These are phyloP conservation scores for Myxozyma geophila DNA, from an alignment of 805 yeast species.

Conservation along the genomic window DNA sequence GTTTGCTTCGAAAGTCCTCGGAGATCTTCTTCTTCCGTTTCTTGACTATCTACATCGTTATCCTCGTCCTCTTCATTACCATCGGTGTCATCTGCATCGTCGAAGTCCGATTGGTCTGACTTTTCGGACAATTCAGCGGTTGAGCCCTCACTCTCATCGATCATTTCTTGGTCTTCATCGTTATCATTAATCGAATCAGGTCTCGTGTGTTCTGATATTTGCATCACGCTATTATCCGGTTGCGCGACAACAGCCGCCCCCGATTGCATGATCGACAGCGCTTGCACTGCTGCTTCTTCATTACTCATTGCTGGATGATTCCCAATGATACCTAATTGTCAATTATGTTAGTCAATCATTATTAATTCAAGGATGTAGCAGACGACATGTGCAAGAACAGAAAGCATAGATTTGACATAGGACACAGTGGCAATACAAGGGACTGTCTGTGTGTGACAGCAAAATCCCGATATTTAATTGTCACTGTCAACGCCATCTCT, in stretches of 20 bases:
- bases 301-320: conserved; percentile 11
- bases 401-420: not conserved
- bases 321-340: conserved; percentile 3
- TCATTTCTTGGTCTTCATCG: not conserved
- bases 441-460: no score
- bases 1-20: not conserved
- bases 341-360: not conserved
- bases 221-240: conserved; percentile 17
- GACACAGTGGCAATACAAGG: no score
- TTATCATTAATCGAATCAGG: conserved; percentile 5
- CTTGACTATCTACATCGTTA: conserved; percentile 30
- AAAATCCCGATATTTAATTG: no score
- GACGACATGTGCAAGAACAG: not conserved
- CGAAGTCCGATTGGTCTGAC: conserved; percentile 16
- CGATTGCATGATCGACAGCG: conserved; percentile 31
- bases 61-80: not conserved
- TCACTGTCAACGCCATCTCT: no score
- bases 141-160: conserved; percentile 2
- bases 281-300: conserved; percentile 33
- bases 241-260: conserved; percentile 5
- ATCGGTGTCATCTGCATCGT: conserved; percentile 10
- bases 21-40: conserved; percentile 33
- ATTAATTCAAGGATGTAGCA: not conserved
- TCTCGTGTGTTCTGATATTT: conserved; percentile 12
- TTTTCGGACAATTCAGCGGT: conserved; percentile 4